Percentiles rank a stretch among this genome's conserved stretches.
Evolutionary conservation across 257 asterid species (phyloP).

Genomic region (Salvia splendens): DNA sequence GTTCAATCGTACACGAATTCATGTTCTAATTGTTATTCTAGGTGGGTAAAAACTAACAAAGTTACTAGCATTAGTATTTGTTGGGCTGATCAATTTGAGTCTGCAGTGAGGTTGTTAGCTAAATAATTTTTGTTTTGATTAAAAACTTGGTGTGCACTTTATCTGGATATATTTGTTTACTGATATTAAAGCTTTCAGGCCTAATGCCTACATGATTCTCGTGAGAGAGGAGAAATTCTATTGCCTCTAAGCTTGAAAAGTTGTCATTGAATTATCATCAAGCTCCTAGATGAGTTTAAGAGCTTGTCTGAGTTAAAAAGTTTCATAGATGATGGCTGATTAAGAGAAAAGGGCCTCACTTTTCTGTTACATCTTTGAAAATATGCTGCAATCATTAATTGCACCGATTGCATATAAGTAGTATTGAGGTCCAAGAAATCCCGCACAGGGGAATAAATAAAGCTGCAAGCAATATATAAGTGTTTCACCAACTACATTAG

Average conservation of each 20-base stretch:
- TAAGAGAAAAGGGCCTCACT: background rate
- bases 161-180: background rate
- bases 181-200: background rate
- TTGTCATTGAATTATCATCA: background rate
- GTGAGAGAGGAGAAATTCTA: background rate
- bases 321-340: background rate
- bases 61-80: background rate
- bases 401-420: too few species aligned
- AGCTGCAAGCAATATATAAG: too few species aligned
- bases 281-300: background rate
- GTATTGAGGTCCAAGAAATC: too few species aligned
- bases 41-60: background rate
- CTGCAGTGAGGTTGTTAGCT: background rate
- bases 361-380: background rate
- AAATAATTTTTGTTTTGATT: background rate
- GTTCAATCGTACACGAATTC: slow-evolving; percentile 5
- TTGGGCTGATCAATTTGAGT: background rate
- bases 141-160: background rate
- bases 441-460: too few species aligned
- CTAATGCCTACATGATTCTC: background rate
- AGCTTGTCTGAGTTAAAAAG: background rate
- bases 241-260: slow-evolving; percentile 5
- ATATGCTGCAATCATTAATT: slow-evolving; percentile 8
- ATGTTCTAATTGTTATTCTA: background rate
- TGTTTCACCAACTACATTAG: too few species aligned